Base-by-base conservation (phyloP, 176 grass and related monocot genomes). In the Ananas comosus region DNA sequence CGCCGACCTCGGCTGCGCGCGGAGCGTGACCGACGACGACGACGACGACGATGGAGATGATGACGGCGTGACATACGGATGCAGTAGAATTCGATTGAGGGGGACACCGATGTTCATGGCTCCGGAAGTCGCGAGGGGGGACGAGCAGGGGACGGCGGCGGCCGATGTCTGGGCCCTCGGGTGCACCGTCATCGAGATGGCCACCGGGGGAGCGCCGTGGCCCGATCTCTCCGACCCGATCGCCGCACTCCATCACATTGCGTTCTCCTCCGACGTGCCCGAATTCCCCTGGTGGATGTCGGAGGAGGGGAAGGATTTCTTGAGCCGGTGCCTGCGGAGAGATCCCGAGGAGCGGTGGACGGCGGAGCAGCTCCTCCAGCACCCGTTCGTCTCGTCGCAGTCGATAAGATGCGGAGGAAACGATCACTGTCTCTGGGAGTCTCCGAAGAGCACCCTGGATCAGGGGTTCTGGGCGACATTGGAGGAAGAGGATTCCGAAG, bases 71-170 rank as follows among this genome's bases (percentile, higher is more conserved):
- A 1, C 14, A 64, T n/a, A 33, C 13, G 22, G 67, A 53, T 6
- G n/a, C 9, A 21, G 3, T 72, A 52, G 81, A 42, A 42, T 42
- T 42, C 33, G 67, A 25, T 70, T 88, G 67, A 79, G 82, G 4
- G 94, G 94, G 16, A 99, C 89, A 2, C 89, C 87, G 50, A 76
- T 86, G 67, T 99, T 93, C 80, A 93, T 97, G 93, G 87, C 94
- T 57, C 94, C 93, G 2, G 93, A 97, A 80, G 89, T 90, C 9
- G 88, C 86, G 3, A 82, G 93, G 48, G 86, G 84, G 1, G 84
- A 97, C 67, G 89, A 81, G 76, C 86, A 92, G 73, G 76, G 89
- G 0, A 81, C 69, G 0, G 64, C 81, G 1, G 76, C 86, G 14
- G 70, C 67, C 56, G 77, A 85, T 2, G 58, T 85, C 4, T 85